phyloP scores from a whole-genome alignment of 140 eudicot genomes.

The Ambrosia hybrid region DNA sequence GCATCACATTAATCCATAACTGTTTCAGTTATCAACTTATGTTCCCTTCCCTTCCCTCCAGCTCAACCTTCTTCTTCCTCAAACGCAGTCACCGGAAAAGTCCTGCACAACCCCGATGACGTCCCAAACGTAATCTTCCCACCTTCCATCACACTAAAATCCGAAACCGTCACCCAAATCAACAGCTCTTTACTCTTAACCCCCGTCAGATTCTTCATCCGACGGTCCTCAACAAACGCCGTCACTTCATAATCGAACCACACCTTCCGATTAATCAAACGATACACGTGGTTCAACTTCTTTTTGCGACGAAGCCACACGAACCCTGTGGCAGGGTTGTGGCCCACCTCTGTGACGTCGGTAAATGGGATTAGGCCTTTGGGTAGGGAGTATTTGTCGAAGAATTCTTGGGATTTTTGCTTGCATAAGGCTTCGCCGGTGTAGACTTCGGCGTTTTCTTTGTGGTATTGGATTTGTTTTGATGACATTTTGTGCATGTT shows the following conservation, averaged over 20 bases:
- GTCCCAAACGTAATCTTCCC: constrained; percentile 52
- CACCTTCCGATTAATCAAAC: constrained; percentile 31
- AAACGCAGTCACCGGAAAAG: constrained; percentile 51
- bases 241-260: constrained; percentile 45
- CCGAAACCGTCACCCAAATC: constrained; percentile 49
- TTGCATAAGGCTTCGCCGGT: constrained; percentile 40
- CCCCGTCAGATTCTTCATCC: constrained; percentile 47
- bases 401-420: constrained; percentile 30
- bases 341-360: constrained; percentile 38
- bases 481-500: constrained; percentile 33
- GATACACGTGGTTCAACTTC: constrained; percentile 32
- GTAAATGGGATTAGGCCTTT: constrained; percentile 47
- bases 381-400: constrained; percentile 40
- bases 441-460: constrained; percentile 41
- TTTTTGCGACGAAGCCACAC: constrained; percentile 49
- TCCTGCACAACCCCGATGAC: constrained; percentile 42
- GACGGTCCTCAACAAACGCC: constrained; percentile 41
- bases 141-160: constrained; percentile 15
- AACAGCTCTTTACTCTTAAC: constrained; percentile 54
- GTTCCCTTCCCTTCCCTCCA: too few relatives aligned
- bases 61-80: constrained; percentile 25
- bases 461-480: constrained; percentile 35
- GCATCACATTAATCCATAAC: not conserved
- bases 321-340: constrained; percentile 45
- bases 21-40: too few relatives aligned